Conservation (phyloP, 306 rosid genomes). For the Cucumis sativus region DNA sequence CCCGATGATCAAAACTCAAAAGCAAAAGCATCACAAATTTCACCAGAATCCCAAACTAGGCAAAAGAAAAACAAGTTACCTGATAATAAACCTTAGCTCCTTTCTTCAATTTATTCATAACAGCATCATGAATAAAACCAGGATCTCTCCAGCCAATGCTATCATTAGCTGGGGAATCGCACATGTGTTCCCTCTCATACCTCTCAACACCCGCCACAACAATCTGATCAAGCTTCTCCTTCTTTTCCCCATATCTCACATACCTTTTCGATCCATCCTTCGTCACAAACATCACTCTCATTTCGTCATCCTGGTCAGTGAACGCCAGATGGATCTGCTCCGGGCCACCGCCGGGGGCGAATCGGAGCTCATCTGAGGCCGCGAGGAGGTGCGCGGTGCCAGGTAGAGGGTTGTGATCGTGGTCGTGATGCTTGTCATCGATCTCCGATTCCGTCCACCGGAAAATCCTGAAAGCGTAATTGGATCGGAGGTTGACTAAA, state of each 20-base stretch:
- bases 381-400: slow-evolving; percentile 41
- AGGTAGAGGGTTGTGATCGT: slow-evolving; percentile 68
- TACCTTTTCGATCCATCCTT: slow-evolving; percentile 22
- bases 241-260: slow-evolving; percentile 41
- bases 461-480: slow-evolving; percentile 74
- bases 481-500: slow-evolving; percentile 61
- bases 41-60: neutral
- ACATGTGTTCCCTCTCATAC: slow-evolving; percentile 74
- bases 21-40: neutral
- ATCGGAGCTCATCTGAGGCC: slow-evolving; percentile 26
- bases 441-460: slow-evolving; percentile 58
- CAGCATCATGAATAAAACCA: slow-evolving; percentile 65
- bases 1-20: neutral
- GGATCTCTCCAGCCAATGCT: slow-evolving; percentile 88
- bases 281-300: slow-evolving; percentile 76
- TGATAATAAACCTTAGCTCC: slow-evolving; percentile 55
- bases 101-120: slow-evolving; percentile 44
- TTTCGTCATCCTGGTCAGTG: slow-evolving; percentile 39
- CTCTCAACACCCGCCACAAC: slow-evolving; percentile 41
- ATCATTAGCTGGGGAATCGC: slow-evolving; percentile 65
- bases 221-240: slow-evolving; percentile 19
- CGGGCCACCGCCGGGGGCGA: slow-evolving; percentile 35
- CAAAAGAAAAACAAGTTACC: slow-evolving; percentile 19
- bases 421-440: slow-evolving; percentile 43
- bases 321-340: slow-evolving; percentile 72